Conservation (phyloP, 2,329 filamentous ascomycete genomes). For the Niveomyces coronatus region DNA sequence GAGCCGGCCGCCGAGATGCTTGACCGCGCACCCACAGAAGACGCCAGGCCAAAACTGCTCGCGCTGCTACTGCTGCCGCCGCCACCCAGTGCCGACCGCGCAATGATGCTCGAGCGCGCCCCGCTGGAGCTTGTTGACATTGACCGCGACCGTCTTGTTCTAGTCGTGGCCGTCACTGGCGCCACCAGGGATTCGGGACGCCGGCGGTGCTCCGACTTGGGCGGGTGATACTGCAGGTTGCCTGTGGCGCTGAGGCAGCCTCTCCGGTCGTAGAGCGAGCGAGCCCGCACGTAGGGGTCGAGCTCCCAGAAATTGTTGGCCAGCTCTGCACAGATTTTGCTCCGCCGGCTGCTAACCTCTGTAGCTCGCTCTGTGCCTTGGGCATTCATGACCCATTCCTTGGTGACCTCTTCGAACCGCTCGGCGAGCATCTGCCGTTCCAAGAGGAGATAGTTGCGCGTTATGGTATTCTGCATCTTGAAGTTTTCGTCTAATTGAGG, state of each 20-base stretch:
- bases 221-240: conserved; percentile 55
- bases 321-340: conserved; percentile 48
- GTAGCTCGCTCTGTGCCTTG: conserved; percentile 28
- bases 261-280: conserved; percentile 65
- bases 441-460: conserved; percentile 48
- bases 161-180: conserved; percentile 2
- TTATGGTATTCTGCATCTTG: conserved; percentile 49
- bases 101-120: conserved; percentile 6
- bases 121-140: conserved; percentile 3
- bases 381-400: conserved; percentile 51
- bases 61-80: conserved; percentile 17
- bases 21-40: neutral
- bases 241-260: conserved; percentile 58
- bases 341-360: conserved; percentile 42
- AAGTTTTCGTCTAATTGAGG: conserved; percentile 62
- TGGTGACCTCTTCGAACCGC: conserved; percentile 61
- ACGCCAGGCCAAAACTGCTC: conserved; percentile 14
- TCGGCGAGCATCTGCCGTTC: conserved; percentile 52
- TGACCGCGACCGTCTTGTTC: conserved; percentile 1
- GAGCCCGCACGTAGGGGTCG: conserved; percentile 71
- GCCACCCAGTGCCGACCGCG: conserved; percentile 10
- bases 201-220: conserved; percentile 12
- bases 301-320: conserved; percentile 70
- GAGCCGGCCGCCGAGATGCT: neutral
- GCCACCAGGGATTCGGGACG: too few species aligned